Evolutionary conservation across 441 rosid species (phyloP), one percentile per base, ranked within the genome.

Genomic region (Syzygium syzygioides): DNA sequence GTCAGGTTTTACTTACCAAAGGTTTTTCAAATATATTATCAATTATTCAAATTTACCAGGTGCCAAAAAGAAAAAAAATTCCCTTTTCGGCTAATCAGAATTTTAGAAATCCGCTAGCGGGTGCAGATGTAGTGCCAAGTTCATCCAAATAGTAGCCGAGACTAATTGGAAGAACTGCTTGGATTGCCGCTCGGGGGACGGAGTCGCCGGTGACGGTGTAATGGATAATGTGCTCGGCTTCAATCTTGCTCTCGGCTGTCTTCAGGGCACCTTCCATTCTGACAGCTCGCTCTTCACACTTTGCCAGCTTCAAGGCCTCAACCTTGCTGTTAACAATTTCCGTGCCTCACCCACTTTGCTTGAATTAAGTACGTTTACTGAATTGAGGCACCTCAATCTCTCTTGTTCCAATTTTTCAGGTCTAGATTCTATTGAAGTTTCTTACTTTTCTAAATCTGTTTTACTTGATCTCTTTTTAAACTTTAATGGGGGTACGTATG

Each of bases 111-210:
- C 68, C 6, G 68, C 34, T 3, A 14, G 18, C 34, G 18, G 32
- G 34, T 14, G 68, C 68, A 3, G 64, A 59, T 59, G 26, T 59
- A 59, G 64, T 26, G 30, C 64, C 30, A 59, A 26, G 64, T 59
- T 59, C 64, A 59, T 59, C 64, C 15, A 60, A 60, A 60, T 60
- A 60, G 28, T 60, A 28, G 32, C 32, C 32, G 14, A 14, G 64
- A 59, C 48, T 59, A 5, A 59, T 12, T 25, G 64, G 64, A 59
- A 59, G 15, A 59, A 26, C 64, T 2, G 30, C 13, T 59, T n/a
- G 9, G 34, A n/a, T 0, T 62, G 34, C 19, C 1, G 19, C 68
- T n/a, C 0, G 0, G 14, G 34, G 34, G 34, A 62, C 0, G 34
- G 34, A 3, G 18, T 59, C 4, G 7, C 64, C 12, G 5, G 64